Conservation (phyloP, 345 rosid genomes). For the Gossypium mustelinum region DNA sequence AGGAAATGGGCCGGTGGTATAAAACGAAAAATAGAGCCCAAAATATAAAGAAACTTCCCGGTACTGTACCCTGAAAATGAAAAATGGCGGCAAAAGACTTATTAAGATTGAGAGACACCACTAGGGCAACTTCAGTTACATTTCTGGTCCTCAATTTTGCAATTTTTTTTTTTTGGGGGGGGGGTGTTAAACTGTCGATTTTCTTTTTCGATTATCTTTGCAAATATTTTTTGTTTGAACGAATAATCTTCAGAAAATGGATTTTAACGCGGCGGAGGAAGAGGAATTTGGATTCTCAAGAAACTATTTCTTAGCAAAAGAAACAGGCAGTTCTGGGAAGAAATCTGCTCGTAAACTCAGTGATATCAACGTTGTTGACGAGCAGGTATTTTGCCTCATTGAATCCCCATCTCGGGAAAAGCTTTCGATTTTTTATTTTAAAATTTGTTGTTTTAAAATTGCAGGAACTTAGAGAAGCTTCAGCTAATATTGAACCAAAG, state of each 20-base stretch:
- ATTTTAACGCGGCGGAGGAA: conserved; percentile 48
- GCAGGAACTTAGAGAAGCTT: conserved; percentile 69
- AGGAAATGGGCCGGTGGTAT: no score
- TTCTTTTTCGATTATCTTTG: no score
- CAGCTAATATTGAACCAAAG: conserved; percentile 50
- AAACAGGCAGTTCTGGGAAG: conserved; percentile 51
- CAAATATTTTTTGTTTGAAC: no score
- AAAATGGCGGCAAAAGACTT: no score
- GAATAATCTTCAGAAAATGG: conserved; percentile 23
- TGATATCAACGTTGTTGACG: conserved; percentile 70
- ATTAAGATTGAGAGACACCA: no score
- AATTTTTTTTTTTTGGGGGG: no score
- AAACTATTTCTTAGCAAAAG: conserved; percentile 90
- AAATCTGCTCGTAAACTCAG: conserved; percentile 58
- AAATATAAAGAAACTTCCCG: no score
- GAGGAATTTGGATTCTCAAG: conserved; percentile 82
- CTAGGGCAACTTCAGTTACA: no score
- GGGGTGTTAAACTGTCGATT: no score
- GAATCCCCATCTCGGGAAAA: not conserved
- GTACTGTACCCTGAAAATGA: no score
- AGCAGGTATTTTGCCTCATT: conserved; percentile 46
- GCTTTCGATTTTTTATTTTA: not conserved
- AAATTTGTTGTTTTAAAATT: not conserved
- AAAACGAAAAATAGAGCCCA: no score
- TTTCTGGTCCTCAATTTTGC: no score